Evolutionary conservation across 2,329 filamentous ascomycete species (phyloP), one percentile per base, ranked within the genome.

Genomic region (Raffaelea albimanens): DNA sequence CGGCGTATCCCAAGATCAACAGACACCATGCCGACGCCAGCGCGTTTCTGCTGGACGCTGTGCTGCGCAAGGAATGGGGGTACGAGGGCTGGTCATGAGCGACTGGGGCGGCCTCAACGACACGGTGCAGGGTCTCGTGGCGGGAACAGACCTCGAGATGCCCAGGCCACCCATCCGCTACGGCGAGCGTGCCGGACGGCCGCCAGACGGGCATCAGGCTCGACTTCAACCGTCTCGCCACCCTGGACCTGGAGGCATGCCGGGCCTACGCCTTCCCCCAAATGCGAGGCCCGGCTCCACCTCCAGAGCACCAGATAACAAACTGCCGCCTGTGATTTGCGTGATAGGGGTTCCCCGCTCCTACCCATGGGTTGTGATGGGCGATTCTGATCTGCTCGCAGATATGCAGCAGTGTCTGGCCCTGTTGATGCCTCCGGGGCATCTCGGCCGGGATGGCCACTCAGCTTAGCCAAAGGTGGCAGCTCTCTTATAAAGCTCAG

Each of bases 1-100:
- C 76, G 3, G 78, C 79, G 2, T 85, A 85, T 58, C 84, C 84
- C 55, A 66, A 81, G 29, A 63, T 85, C 55, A 85, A 85, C 58
- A 80, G 81, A 4, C 61, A 74, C 8, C 78, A 81, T 54, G 73
- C 75, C 18, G 75, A 78, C 52, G 72, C 76, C 68, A 76, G 80
- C 53, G 63, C 59, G 11, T 67, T 73, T 43, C 72, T 72, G 0
- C 63, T 82, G 20, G 72, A 71, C 50, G 67, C 73, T 25, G 75
- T 82, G 18, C 64, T 82, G 29, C 68, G 78, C 20, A 72, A 71
- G 21, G 78, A 82, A 58, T 82, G 78, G 78, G 65, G 67, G 14
- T 82, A 77, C 53, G 73, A 81, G 49, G 77, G 75, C 65, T 72
- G n/a, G 73, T 80, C 1, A 70, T 80, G 47, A 78, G 75, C 10